Percentiles rank a stretch among this genome's conserved stretches.
phyloP scores from a whole-genome alignment of 2,329 filamentous ascomycete genomes.

The Colletotrichum cuscutae region DNA sequence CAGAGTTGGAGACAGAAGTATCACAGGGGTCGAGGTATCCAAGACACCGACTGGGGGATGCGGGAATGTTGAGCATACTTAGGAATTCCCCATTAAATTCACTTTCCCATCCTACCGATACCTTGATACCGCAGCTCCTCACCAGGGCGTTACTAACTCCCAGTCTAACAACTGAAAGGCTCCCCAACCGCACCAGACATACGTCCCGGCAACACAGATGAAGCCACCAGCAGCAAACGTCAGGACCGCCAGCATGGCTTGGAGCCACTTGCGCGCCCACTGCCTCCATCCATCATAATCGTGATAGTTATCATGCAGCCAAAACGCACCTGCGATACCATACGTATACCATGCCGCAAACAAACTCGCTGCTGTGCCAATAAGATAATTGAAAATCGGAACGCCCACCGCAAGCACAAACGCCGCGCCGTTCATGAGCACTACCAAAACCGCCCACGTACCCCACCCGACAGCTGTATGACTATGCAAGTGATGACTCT shows the following conservation, averaged over 20 bases:
- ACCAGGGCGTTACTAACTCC: not conserved
- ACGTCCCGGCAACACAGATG: constrained; percentile 59
- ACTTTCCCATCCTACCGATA: not conserved
- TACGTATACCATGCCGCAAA: constrained; percentile 67
- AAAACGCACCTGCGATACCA: constrained; percentile 62
- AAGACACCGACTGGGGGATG: not conserved
- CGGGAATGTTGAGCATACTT: not conserved
- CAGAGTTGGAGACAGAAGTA: not conserved
- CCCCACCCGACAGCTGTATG: constrained; percentile 58
- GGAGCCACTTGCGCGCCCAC: constrained; percentile 50
- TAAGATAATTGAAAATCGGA: constrained; percentile 64
- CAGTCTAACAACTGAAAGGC: constrained; percentile 25
- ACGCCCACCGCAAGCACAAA: constrained; percentile 57
- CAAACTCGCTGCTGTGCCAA: constrained; percentile 59
- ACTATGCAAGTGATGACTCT: constrained; percentile 56
- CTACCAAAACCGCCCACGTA: constrained; percentile 56
- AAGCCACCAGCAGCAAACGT: constrained; percentile 58
- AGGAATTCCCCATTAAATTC: not conserved
- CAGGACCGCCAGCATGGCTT: constrained; percentile 50
- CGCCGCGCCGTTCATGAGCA: constrained; percentile 56
- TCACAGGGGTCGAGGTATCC: not conserved
- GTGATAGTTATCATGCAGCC: constrained; percentile 60
- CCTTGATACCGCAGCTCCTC: not conserved
- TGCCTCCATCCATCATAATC: constrained; percentile 49
- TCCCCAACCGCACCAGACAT: constrained; percentile 42